These are phyloP conservation scores for Friedmanniomyces endolithicus DNA, from an alignment of 495 filamentous ascomycete genomes.

Conservation along the genomic window DNA sequence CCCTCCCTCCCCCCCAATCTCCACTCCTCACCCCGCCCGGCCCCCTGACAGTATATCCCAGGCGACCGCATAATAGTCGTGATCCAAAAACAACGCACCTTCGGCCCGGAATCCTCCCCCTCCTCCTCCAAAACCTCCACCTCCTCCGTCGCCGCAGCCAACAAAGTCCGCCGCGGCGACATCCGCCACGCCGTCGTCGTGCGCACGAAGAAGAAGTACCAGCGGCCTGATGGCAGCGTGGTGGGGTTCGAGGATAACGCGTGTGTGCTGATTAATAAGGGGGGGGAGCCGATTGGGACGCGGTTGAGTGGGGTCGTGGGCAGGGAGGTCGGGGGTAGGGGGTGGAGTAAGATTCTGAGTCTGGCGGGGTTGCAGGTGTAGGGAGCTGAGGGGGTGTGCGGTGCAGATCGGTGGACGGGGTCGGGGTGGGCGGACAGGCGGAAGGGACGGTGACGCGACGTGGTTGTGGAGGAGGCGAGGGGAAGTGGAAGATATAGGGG, in stretches of 20 bases:
- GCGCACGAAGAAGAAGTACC: constrained; percentile 73
- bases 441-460: neutral
- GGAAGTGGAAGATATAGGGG: no score
- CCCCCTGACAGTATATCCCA: constrained; percentile 27
- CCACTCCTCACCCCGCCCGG: neutral
- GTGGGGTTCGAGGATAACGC: constrained; percentile 96
- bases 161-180: constrained; percentile 92
- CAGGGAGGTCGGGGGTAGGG: constrained; percentile 68
- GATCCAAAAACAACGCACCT: constrained; percentile 84
- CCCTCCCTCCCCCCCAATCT: neutral
- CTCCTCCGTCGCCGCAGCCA: constrained; percentile 47
- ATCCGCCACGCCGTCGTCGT: constrained; percentile 95
- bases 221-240: constrained; percentile 73
- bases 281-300: constrained; percentile 87
- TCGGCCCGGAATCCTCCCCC: constrained; percentile 47
- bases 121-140: no score
- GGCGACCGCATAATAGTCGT: constrained; percentile 96
- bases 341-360: constrained; percentile 96
- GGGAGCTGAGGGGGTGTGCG: neutral
- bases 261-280: constrained; percentile 93
- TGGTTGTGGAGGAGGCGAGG: no score
- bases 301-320: constrained; percentile 84
- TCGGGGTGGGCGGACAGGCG: no score
- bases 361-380: constrained; percentile 86
- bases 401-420: neutral